A percentile compares a stretch with the other conserved stretches of the same genome.
phyloP scores from a whole-genome alignment of 768 basidiomycete genomes.

The Goffeauzyma gilvescens region DNA sequence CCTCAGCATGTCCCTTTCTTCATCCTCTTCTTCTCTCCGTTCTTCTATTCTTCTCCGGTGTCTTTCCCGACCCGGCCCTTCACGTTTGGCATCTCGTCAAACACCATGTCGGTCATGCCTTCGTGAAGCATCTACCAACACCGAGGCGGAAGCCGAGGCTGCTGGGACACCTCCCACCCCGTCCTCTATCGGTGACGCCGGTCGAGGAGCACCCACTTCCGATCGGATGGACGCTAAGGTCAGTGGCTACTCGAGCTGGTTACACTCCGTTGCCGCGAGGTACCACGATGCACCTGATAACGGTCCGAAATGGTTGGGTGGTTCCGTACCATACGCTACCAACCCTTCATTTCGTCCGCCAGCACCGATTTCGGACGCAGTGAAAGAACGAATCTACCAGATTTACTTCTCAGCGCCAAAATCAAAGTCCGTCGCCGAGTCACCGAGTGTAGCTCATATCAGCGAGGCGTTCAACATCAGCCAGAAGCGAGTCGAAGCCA shows the following conservation, averaged over 20 bases:
- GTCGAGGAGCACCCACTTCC: no score
- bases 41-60: slow-evolving; percentile 1
- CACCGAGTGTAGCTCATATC: slow-evolving; percentile 13
- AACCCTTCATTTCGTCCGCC: slow-evolving; percentile 30
- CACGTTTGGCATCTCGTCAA: slow-evolving; percentile 4
- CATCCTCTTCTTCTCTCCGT: slow-evolving; percentile 3
- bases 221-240: no score
- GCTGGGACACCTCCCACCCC: no score
- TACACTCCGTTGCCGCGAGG: slow-evolving; percentile 12
- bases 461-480: slow-evolving; percentile 22
- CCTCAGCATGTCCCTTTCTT: no score
- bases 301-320: slow-evolving; percentile 27
- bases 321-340: slow-evolving; percentile 21
- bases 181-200: no score
- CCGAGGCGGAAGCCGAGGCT: not conserved
- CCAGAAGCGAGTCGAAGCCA: slow-evolving; percentile 27
- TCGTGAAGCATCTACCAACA: not conserved
- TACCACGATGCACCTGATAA: slow-evolving; percentile 16
- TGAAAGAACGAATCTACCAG: slow-evolving; percentile 20
- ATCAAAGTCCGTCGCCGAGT: not conserved
- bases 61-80: slow-evolving; percentile 9
- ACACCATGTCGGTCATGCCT: slow-evolving; percentile 4
- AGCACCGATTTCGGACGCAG: slow-evolving; percentile 26
- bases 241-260: slow-evolving; percentile 15
- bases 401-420: slow-evolving; percentile 2